Conservation (phyloP, 345 rosid species). For the Rhizophora mangle region DNA sequence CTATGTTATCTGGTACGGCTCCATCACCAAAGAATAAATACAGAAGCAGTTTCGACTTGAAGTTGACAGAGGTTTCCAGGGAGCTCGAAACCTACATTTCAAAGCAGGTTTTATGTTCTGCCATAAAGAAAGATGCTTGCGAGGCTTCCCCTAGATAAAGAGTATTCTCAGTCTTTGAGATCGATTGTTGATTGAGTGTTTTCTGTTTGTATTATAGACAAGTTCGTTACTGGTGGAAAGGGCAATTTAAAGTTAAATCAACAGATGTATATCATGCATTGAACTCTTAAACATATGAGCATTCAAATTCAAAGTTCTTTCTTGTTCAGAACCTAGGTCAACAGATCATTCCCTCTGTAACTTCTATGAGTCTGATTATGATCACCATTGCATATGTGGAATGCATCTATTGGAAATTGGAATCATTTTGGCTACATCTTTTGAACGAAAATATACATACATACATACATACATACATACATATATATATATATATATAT, state of each 20-base stretch:
- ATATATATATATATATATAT: no score
- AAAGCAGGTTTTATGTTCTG: slow-evolving; percentile 79
- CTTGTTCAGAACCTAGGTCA: no score
- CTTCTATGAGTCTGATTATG: neutral
- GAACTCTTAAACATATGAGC: neutral
- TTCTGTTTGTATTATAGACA: slow-evolving; percentile 18
- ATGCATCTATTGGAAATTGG: neutral
- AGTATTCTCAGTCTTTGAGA: slow-evolving; percentile 66
- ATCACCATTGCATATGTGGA: neutral
- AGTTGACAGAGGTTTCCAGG: slow-evolving; percentile 78
- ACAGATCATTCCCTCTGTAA: no score
- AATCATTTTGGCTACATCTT: neutral
- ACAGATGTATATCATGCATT: slow-evolving; percentile 10
- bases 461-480: no score
- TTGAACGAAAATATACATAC: slow-evolving; percentile 5
- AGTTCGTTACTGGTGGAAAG: neutral
- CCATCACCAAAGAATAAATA: slow-evolving; percentile 79
- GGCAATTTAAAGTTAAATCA: neutral
- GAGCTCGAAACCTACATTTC: slow-evolving; percentile 90
- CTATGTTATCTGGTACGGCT: slow-evolving; percentile 33
- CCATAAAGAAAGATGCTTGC: slow-evolving; percentile 59
- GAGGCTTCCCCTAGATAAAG: slow-evolving; percentile 68
- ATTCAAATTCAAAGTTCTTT: neutral
- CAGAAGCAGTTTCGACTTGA: slow-evolving; percentile 76
- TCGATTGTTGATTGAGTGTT: slow-evolving; percentile 26